Evolutionary conservation across 75 land plant species (phyloP), one percentile per base, ranked within the genome.

Genomic region (Picea glauca): DNA sequence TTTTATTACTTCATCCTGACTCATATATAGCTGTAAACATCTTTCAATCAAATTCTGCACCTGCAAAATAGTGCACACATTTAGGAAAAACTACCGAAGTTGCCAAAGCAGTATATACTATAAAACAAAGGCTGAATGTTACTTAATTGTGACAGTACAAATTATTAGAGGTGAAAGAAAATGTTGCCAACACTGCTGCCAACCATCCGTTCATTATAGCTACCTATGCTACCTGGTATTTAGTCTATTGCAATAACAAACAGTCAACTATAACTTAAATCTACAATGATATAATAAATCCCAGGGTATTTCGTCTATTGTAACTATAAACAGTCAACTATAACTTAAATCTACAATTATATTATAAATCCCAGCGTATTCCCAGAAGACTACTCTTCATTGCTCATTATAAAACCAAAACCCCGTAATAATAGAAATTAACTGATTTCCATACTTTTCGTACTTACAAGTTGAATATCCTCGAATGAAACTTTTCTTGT

Each of bases 401-500:
- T 5, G 40, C 6, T 35, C 46, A 40, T 40, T 7, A 20, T 68
- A 9, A 33, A n/a, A 68, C 21, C 67, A 7, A 13, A 67, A 35
- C 15, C 12, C 43, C 21, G 11, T 50, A 20, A 68, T 33, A 68
- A 68, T 68, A 20, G 1, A 35, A 7, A 18, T 20, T 17, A 68
- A 21, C 18, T 68, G n/a, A 68, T 6, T 40, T 68, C 5, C 50
- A 40, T 20, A 18, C 3, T 68, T 38, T 18, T 8, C 46, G 4
- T 38, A 64, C 90, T 82, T 80, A 95, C 98, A 78, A 96, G 93
- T 86, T 93, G 97, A 77, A 96, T 96, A 79, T 96, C 98, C 83
- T 93, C 91, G 31, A 88, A 93, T 64, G 98, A 96, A 56, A 96
- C 93, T 81, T 90, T 96, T 82, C 88, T 85, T 46, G 84, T 78